phyloP scores from a whole-genome alignment of 495 filamentous ascomycete genomes.

The Penicillium roqueforti region DNA sequence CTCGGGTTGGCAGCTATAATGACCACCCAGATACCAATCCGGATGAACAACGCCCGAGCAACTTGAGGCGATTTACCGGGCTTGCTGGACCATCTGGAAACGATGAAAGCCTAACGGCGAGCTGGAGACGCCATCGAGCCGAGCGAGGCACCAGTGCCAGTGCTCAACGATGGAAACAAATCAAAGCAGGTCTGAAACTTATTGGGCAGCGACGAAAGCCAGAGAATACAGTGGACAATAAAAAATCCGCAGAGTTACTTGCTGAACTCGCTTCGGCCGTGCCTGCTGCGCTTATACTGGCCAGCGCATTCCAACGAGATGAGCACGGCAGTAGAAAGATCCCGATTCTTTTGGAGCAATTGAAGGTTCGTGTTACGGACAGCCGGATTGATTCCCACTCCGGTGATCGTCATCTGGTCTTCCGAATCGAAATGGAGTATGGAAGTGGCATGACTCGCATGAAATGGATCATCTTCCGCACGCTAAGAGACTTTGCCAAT shows the following conservation, averaged over 20 bases:
- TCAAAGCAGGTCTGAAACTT: conserved; percentile 80
- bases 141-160: conserved; percentile 70
- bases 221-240: conserved; percentile 80
- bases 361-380: conserved; percentile 82
- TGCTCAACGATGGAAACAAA: conserved; percentile 77
- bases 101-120: conserved; percentile 43
- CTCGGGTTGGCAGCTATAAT: conserved; percentile 54
- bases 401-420: conserved; percentile 77
- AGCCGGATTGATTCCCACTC: conserved; percentile 60
- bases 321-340: conserved; percentile 94
- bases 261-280: conserved; percentile 89
- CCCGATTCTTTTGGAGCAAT: conserved; percentile 89
- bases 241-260: conserved; percentile 94
- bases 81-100: conserved; percentile 58
- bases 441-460: conserved; percentile 92
- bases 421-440: conserved; percentile 93
- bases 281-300: conserved; percentile 86
- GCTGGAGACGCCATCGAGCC: conserved; percentile 51
- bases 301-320: conserved; percentile 95
- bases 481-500: conserved; percentile 85
- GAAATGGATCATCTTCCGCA: conserved; percentile 92
- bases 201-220: conserved; percentile 74
- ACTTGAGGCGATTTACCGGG: conserved; percentile 71
- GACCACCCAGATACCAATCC: conserved; percentile 36
- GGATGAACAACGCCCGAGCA: conserved; percentile 61